These are phyloP conservation scores for Penicillium fimorum DNA, from an alignment of 495 filamentous ascomycete species.

Conservation along the genomic window DNA sequence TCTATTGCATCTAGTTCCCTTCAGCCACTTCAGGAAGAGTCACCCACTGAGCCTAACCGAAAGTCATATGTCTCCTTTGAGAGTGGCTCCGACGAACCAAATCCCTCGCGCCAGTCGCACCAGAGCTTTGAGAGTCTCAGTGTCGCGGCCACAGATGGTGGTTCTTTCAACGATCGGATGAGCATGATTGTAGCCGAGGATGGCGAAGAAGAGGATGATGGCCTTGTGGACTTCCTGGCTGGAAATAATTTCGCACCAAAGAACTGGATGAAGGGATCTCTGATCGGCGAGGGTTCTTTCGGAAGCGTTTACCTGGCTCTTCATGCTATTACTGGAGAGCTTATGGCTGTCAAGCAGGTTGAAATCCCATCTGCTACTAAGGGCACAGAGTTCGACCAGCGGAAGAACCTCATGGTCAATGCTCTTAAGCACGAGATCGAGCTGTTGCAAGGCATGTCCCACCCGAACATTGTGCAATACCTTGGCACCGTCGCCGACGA, in stretches of 20 bases:
- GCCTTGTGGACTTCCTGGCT: constrained; percentile 77
- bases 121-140: constrained; percentile 82
- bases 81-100: constrained; percentile 79
- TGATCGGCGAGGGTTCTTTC: constrained; percentile 97
- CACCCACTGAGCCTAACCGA: constrained; percentile 80
- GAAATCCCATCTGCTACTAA: constrained; percentile 82
- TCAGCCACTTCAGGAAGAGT: constrained; percentile 88
- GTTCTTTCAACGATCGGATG: constrained; percentile 67
- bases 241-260: constrained; percentile 92
- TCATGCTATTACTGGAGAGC: constrained; percentile 94
- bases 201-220: constrained; percentile 81
- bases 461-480: constrained; percentile 98
- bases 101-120: constrained; percentile 50
- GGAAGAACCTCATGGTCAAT: constrained; percentile 97
- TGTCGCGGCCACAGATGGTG: constrained; percentile 59
- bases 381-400: constrained; percentile 75
- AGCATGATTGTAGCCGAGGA: constrained; percentile 66
- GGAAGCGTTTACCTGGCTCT: constrained; percentile 94
- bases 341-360: constrained; percentile 98
- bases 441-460: constrained; percentile 88
- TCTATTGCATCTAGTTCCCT: constrained; percentile 85
- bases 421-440: constrained; percentile 95
- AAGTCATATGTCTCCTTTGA: constrained; percentile 97
- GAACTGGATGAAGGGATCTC: constrained; percentile 98
- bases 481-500: constrained; percentile 89